Conservation (phyloP, 257 asterid species). For the Nicotiana tabacum region DNA sequence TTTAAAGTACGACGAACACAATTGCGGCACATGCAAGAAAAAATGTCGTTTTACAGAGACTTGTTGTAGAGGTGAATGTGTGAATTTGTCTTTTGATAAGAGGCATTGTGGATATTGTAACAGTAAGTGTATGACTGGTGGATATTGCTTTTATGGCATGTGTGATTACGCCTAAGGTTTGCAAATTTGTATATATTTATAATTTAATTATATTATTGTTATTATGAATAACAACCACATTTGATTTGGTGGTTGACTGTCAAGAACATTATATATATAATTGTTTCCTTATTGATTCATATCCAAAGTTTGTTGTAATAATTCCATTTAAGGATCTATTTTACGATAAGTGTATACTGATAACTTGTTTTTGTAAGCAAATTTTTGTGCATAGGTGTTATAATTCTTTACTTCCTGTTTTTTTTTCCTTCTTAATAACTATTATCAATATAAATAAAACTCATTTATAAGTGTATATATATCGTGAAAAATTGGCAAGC, state of each 20-base stretch:
- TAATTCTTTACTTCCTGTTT: neutral
- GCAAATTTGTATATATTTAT: neutral
- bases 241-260: neutral
- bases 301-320: neutral
- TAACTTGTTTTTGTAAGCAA: neutral
- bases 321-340: neutral
- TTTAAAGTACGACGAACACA: constrained; percentile 28
- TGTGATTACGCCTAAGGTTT: constrained; percentile 52
- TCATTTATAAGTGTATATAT: no score
- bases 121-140: constrained; percentile 37
- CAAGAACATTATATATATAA: neutral
- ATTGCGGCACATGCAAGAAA: constrained; percentile 62
- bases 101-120: constrained; percentile 54
- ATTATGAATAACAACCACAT: neutral
- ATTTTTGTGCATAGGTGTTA: neutral
- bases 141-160: constrained; percentile 48
- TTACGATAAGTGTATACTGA: neutral
- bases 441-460: no score
- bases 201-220: neutral
- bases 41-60: constrained; percentile 37
- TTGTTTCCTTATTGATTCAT: neutral
- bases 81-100: constrained; percentile 43
- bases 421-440: no score
- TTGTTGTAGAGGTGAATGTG: constrained; percentile 62
- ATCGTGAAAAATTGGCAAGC: no score